phyloP scores from a whole-genome alignment of 257 asterid genomes.

The Lycium ferocissimum region DNA sequence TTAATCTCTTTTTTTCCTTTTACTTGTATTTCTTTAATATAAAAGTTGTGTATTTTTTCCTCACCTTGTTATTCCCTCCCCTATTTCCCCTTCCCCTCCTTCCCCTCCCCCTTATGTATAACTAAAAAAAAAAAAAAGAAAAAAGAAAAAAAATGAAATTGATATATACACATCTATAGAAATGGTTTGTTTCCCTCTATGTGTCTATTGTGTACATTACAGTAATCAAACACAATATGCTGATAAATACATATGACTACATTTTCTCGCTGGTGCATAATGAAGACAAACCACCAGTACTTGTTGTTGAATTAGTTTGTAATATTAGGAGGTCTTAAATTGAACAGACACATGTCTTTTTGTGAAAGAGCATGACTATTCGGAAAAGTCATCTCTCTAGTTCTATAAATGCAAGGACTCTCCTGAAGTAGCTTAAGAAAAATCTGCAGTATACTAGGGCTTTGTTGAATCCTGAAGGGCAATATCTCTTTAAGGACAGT shows the following conservation, averaged over 20 bases:
- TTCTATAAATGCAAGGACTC: too few species aligned
- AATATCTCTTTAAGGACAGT: too few species aligned
- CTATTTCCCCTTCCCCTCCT: too few species aligned
- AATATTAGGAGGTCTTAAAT: too few species aligned
- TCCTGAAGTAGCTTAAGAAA: too few species aligned
- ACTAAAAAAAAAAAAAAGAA: neutral
- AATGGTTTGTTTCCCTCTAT: neutral
- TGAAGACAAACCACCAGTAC: neutral
- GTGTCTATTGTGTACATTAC: neutral
- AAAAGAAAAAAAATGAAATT: neutral
- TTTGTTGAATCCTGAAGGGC: too few species aligned
- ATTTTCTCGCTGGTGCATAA: neutral
- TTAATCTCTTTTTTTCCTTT: neutral
- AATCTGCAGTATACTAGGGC: too few species aligned
- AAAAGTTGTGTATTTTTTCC: neutral
- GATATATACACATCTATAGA: too few species aligned
- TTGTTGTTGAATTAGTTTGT: neutral
- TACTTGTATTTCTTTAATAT: neutral
- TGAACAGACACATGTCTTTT: too few species aligned
- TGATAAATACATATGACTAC: neutral
- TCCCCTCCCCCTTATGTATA: neutral
- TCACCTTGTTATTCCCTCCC: neutral
- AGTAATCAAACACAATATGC: neutral
- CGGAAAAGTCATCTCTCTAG: too few species aligned
- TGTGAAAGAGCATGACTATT: too few species aligned